Evolutionary conservation across 768 basidiomycete species (phyloP).

Genomic region (Leucogyrophana mollusca): DNA sequence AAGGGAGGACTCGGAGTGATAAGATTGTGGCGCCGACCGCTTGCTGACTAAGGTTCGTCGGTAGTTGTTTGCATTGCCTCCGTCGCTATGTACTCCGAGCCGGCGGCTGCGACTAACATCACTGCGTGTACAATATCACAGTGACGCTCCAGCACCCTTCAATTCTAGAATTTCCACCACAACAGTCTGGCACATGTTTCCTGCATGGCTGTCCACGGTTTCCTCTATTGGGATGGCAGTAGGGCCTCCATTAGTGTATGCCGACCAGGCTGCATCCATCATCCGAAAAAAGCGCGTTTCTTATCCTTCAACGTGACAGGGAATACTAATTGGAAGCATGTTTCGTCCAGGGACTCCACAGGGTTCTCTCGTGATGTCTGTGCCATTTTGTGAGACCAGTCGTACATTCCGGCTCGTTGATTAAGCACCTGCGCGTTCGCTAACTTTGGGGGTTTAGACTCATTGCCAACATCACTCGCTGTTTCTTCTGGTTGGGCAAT

Average conservation of each 20-base stretch:
- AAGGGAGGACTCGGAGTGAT: too few species aligned
- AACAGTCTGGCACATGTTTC: conserved; percentile 28
- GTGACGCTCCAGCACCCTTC: too few species aligned
- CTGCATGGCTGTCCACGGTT: conserved; percentile 64
- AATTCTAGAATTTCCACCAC: too few species aligned
- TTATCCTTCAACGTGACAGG: conserved; percentile 2
- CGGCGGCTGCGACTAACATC: too few species aligned
- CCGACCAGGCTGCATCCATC: conserved; percentile 81
- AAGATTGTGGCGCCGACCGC: too few species aligned
- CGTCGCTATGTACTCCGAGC: too few species aligned
- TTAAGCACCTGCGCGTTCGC: background rate
- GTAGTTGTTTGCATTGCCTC: too few species aligned
- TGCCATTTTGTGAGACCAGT: conserved; percentile 77
- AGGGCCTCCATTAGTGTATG: conserved; percentile 82
- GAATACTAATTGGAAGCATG: conserved; percentile 4
- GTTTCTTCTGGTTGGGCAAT: conserved; percentile 88
- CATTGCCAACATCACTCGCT: conserved; percentile 82
- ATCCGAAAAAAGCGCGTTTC: conserved; percentile 63
- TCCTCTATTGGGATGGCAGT: conserved; percentile 83
- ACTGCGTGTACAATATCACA: too few species aligned
- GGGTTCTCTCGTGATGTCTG: conserved; percentile 88
- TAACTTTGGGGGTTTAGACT: conserved; percentile 41
- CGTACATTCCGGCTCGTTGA: background rate
- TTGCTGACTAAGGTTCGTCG: too few species aligned
- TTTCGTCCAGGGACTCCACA: conserved; percentile 62